phyloP scores from a whole-genome alignment of 495 filamentous ascomycete species.

The Lepraria neglecta region DNA sequence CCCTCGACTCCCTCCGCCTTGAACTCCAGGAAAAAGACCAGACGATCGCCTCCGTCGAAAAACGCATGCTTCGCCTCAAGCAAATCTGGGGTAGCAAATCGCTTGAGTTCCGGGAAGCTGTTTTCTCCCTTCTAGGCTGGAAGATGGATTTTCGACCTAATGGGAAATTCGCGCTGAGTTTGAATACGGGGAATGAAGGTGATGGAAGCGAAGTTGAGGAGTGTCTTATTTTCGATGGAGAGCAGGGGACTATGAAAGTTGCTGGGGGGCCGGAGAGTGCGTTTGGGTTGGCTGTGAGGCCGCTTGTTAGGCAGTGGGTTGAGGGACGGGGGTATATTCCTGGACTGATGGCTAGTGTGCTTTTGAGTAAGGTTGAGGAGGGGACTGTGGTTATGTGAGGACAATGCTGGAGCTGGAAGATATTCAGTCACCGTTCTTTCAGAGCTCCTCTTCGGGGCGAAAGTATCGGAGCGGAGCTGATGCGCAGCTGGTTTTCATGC shows the following conservation, averaged over 20 bases:
- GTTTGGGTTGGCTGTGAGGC: conserved; percentile 78
- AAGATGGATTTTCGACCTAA: conserved; percentile 89
- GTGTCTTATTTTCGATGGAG: conserved; percentile 92
- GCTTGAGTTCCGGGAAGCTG: conserved; percentile 87
- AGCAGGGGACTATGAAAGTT: conserved; percentile 95
- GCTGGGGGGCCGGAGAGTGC: conserved; percentile 77
- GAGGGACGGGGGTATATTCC: conserved; percentile 85
- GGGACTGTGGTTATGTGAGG: conserved; percentile 21
- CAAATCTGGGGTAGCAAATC: conserved; percentile 86
- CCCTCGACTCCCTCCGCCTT: conserved; percentile 63
- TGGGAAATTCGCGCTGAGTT: conserved; percentile 75
- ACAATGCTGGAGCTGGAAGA: neutral
- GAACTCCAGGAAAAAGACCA: conserved; percentile 65
- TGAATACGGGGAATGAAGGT: conserved; percentile 55
- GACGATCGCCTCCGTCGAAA: conserved; percentile 76
- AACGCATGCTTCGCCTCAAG: conserved; percentile 74
- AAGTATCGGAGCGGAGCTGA: too few relatives aligned
- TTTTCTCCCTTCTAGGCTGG: conserved; percentile 82
- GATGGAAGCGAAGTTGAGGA: conserved; percentile 55
- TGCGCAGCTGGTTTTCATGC: too few relatives aligned
- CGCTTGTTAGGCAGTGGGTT: conserved; percentile 88
- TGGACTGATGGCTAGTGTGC: conserved; percentile 38
- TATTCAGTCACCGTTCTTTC: too few relatives aligned
- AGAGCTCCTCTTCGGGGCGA: too few relatives aligned
- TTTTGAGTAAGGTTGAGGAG: conserved; percentile 23